These are phyloP conservation scores for Fusarium sp. DNA, from an alignment of 2,329 filamentous ascomycete species.

Conservation along the genomic window DNA sequence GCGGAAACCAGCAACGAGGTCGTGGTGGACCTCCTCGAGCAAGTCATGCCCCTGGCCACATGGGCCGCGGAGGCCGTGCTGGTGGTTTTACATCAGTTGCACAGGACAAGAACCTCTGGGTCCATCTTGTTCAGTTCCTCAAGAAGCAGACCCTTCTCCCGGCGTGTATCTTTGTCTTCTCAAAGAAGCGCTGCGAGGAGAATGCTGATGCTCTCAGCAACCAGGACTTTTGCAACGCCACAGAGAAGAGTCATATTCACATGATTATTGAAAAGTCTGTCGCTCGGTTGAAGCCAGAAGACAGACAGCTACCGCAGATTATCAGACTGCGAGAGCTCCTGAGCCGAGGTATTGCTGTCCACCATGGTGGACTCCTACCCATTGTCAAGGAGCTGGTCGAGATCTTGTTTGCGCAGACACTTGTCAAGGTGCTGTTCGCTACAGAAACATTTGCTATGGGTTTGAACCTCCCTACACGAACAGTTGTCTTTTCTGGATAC, in stretches of 20 bases:
- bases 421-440: conserved; percentile 96
- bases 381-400: conserved; percentile 99
- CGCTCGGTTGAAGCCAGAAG: conserved; percentile 87
- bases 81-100: conserved; percentile 88
- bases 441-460: conserved; percentile 99
- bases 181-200: conserved; percentile 95
- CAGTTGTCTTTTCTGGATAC: conserved; percentile 96
- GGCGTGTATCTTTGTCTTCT: conserved; percentile 97
- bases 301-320: conserved; percentile 90
- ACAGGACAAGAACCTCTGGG: conserved; percentile 96
- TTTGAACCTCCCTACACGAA: conserved; percentile 91
- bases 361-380: conserved; percentile 91
- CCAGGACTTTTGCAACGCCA: conserved; percentile 90
- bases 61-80: conserved; percentile 84
- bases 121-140: conserved; percentile 90
- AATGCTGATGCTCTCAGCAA: conserved; percentile 96
- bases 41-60: conserved; percentile 76
- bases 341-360: conserved; percentile 88
- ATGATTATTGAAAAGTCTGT: conserved; percentile 98
- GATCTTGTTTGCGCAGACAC: conserved; percentile 90
- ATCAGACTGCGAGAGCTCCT: conserved; percentile 84
- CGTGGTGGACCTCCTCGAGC: conserved; percentile 63
- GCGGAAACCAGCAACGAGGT: conserved; percentile 60
- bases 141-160: conserved; percentile 87
- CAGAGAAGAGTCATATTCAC: conserved; percentile 95